Evolutionary conservation across 345 rosid genomes (phyloP).

Genomic region (Eucalyptus regnans): DNA sequence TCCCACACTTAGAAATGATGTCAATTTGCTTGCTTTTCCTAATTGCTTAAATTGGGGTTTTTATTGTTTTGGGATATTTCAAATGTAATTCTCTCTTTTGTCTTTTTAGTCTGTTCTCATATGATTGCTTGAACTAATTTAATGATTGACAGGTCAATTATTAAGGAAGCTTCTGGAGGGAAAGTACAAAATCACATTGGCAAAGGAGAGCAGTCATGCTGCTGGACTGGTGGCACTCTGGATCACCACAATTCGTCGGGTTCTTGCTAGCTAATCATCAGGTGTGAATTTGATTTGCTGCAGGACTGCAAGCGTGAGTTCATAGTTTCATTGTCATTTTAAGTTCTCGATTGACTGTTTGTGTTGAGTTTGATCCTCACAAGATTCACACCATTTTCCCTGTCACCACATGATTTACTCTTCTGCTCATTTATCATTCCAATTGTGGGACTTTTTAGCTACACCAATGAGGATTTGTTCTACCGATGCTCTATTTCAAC

Average conservation of each 20-base stretch:
- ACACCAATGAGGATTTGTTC: neutral
- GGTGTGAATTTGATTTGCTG: neutral
- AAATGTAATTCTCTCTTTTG: no score
- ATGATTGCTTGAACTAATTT: neutral
- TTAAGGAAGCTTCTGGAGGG: neutral
- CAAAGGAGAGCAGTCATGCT: neutral
- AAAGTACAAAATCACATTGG: neutral
- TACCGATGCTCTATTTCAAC: neutral
- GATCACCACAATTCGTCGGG: rapidly evolving
- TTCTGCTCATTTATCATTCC: no score
- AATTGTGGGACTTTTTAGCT: neutral
- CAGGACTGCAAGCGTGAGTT: neutral
- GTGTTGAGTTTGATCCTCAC: no score
- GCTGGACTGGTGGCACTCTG: neutral
- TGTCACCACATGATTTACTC: no score
- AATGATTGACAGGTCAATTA: neutral
- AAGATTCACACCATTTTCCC: neutral
- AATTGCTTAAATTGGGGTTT: no score
- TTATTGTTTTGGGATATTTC: no score
- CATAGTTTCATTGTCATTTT: neutral
- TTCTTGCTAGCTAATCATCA: no score
- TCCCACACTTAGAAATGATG: no score
- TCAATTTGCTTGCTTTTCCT: no score
- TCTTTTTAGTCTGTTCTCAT: no score
- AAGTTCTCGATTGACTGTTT: neutral